Base-by-base conservation (phyloP, 768 basidiomycete genomes). In the Tylopilus sp. region DNA sequence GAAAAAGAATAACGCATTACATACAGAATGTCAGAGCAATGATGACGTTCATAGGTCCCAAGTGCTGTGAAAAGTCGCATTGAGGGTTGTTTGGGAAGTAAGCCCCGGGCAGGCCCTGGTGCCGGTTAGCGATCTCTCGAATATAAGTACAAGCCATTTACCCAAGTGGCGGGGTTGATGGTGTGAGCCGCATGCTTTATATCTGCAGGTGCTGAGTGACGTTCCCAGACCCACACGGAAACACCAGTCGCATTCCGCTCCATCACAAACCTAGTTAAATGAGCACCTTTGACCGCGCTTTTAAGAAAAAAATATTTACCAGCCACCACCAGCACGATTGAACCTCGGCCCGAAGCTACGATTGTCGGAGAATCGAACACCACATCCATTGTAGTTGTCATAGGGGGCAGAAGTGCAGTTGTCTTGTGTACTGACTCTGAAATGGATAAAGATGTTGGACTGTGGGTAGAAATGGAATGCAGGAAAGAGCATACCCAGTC, bases 201-300 rank as follows among this genome's bases (percentile, higher is more conserved):
- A 34, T 72, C 60, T 4, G 53, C 52, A 12, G 77, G 77, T n/a
- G 76, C 67, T n/a, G 57, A 58, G 1, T 65, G 19, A 25, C 77
- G 62, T 28, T 70, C 71, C 74, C 77, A 76, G 54, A 73, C 76
- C 62, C 68, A 77, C 29, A 74, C 55, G 28, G 69, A 66, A 25
- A 78, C 68, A 42, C 66, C 65, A 19, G 47, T 58, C 9, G 58
- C 40, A 14, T 57, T 64, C 24, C 70, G 60, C 46, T 72, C 67
- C 24, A 72, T 29, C 1, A 69, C 77, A 53, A 74, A 78, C 70
- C 72, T 65, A 31, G 13, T 50, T 4, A 21, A 10, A 33, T 48
- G 13, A 53, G 44, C 40, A 30, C 10, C 17, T 34, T 9, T 3
- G 16, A 17, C 19, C 12, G 17, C 11, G 17, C 34, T 17, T 9